Conservation (phyloP, 2,329 filamentous ascomycete genomes). For the Colletotrichum australisinense region DNA sequence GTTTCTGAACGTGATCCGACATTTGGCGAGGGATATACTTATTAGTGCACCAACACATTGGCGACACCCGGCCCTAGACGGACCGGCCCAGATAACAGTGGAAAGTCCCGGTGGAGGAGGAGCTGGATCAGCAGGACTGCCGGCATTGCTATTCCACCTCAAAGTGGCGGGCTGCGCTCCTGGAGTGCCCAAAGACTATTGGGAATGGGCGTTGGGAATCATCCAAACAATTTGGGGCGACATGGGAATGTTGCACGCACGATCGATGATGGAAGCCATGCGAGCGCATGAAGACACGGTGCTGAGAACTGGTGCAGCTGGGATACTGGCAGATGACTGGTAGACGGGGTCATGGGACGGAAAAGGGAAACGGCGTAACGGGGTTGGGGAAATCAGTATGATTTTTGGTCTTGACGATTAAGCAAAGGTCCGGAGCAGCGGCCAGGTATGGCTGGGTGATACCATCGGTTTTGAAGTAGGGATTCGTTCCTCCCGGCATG, state of each 20-base stretch:
- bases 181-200: conserved; percentile 54
- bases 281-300: conserved; percentile 38
- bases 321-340: conserved; percentile 34
- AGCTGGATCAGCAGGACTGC: conserved; percentile 59
- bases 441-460: conserved; percentile 6
- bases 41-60: conserved; percentile 62
- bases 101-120: conserved; percentile 53
- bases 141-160: conserved; percentile 61
- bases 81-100: conserved; percentile 48
- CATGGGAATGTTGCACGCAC: conserved; percentile 63
- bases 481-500: not conserved
- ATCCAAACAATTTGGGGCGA: conserved; percentile 62
- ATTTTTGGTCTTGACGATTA: not conserved
- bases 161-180: conserved; percentile 59
- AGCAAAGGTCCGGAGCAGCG: not conserved
- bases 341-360: not conserved
- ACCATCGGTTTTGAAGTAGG: conserved; percentile 14
- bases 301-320: conserved; percentile 29
- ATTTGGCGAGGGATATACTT: conserved; percentile 56
- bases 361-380: conserved; percentile 1
- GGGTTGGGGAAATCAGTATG: not conserved
- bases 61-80: conserved; percentile 59
- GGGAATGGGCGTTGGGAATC: conserved; percentile 56
- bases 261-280: conserved; percentile 56
- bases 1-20: conserved; percentile 48